Evolutionary conservation across 768 basidiomycete genomes (phyloP), one percentile per base, ranked within the genome.

Genomic region (Mycena belliarum): DNA sequence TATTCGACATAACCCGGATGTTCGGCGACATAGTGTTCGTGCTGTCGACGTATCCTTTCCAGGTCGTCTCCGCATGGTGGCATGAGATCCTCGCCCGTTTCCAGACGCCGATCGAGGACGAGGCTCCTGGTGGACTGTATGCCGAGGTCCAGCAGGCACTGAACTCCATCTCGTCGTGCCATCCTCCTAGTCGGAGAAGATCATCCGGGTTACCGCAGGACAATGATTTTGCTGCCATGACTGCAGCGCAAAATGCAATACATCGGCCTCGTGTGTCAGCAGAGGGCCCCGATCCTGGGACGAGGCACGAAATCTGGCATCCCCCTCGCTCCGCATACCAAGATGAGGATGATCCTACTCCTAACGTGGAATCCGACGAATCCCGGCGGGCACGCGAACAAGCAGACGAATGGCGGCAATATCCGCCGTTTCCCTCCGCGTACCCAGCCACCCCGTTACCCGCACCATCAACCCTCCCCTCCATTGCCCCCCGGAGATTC

Each of bases 361-460:
- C 57, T 29, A 26, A 41, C 18, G 20, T 24, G 10, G 62, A 63
- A 57, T 49, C 54, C 44, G 25, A 40, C 24, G 52, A 68, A 65
- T 49, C 55, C 21, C 41, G 40, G 25, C 55, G 40, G 26, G 40
- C 47, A 37, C 66, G 70, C 52, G 68, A 76, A 57, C 75, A 66
- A 61, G 66, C 69, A n/a, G 82, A 87, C 38, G 88, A 91, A 61
- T 91, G 88, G 88, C 73, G 86, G 55, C 75, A 82, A 67, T 91
- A 90, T 63, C 88, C 88, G 14, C 76, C 85, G 18, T 86, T 90
- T 50, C 89, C 89, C 28, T 84, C 89, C 6, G 89, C 89, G 32
- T 91, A 91, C 65, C 89, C 88, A 10, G 77, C 87, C 0, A 89
- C 87, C 15, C 88, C 88, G 12, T 63, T 83, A n/a, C 73, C 73